Base-by-base conservation (phyloP, 108 stramenopile species). In the Cylindrotheca fusiformis region DNA sequence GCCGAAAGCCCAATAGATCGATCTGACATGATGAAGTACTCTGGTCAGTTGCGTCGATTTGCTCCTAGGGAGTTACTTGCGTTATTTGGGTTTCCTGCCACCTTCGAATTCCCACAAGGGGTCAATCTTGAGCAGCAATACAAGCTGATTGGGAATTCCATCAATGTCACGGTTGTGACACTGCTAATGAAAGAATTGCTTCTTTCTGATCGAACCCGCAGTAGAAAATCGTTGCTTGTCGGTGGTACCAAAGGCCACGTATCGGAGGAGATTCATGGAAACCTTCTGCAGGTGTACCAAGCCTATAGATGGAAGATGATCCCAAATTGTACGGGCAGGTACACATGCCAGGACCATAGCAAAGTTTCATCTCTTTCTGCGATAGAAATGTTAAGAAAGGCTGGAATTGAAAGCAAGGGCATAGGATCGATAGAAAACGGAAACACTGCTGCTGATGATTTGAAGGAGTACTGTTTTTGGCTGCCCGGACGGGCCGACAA, bases 111-210 rank as follows among this genome's bases (percentile, higher is more conserved):
- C 50, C 76, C 76, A 1, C 14, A 58, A 4, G 53, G 46, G 25
- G 57, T 72, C 12, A 26, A 31, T 1, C 50, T 81, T 44, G 75
- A 78, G 58, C 63, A 73, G 32, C 75, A 67, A 14, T 81, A 81
- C 69, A 77, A 77, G 36, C 55, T 81, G 19, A 67, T 81, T 46
- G 80, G 80, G 8, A 81, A 81, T 52, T 76, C 75, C 20, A 72
- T 81, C 52, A 81, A 77, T 58, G 73, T 81, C 1, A 55, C 58
- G 2, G 67, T 77, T 1, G 72, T 81, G 8, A 55, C 80, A 0
- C 27, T 57, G 20, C 28, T 78, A 18, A 14, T 60, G 26, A 52
- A 51, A 29, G 67, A 68, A 25, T 29, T 75, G 54, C 55, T 71
- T 10, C 25, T 46, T 44, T 6, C 10, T 23, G 54, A 55, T 55